Conservation (phyloP, 352 stramenopile species). For the Phytophthora fragariaefolia region DNA sequence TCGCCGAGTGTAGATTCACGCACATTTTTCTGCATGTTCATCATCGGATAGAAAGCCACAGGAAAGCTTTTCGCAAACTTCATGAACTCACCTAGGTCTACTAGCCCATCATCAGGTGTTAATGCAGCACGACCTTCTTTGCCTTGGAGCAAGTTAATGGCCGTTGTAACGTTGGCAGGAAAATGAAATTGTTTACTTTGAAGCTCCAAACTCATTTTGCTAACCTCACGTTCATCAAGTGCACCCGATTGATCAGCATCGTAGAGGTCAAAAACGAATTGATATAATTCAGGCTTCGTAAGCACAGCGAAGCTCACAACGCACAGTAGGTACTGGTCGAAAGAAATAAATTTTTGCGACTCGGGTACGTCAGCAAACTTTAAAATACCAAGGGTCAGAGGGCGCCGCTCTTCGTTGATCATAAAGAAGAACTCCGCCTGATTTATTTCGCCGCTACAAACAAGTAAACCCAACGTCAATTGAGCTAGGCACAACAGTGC, state of each 20-base stretch:
- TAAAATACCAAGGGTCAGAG: slow-evolving; percentile 64
- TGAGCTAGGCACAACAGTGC: no score
- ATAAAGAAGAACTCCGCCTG: slow-evolving; percentile 82
- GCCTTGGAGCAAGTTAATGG: slow-evolving; percentile 60
- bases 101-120: slow-evolving; percentile 44
- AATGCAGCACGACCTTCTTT: slow-evolving; percentile 32
- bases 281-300: slow-evolving; percentile 71
- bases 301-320: slow-evolving; percentile 64
- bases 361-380: slow-evolving; percentile 43
- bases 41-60: slow-evolving; percentile 60
- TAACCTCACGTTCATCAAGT: slow-evolving; percentile 69
- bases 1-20: slow-evolving; percentile 49
- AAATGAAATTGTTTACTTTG: slow-evolving; percentile 75
- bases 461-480: no score
- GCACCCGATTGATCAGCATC: slow-evolving; percentile 61
- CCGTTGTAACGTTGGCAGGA: slow-evolving; percentile 63
- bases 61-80: slow-evolving; percentile 57
- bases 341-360: slow-evolving; percentile 66
- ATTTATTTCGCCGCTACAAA: slow-evolving; percentile 72
- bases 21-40: slow-evolving; percentile 69
- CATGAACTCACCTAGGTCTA: slow-evolving; percentile 60
- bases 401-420: slow-evolving; percentile 62
- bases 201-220: slow-evolving; percentile 67
- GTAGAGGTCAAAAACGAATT: slow-evolving; percentile 78
- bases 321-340: slow-evolving; percentile 70